Percentiles rank a stretch among this genome's conserved stretches.
These are phyloP conservation scores for Olyra latifolia DNA, from an alignment of 176 grass and related monocot species.

Conservation along the genomic window DNA sequence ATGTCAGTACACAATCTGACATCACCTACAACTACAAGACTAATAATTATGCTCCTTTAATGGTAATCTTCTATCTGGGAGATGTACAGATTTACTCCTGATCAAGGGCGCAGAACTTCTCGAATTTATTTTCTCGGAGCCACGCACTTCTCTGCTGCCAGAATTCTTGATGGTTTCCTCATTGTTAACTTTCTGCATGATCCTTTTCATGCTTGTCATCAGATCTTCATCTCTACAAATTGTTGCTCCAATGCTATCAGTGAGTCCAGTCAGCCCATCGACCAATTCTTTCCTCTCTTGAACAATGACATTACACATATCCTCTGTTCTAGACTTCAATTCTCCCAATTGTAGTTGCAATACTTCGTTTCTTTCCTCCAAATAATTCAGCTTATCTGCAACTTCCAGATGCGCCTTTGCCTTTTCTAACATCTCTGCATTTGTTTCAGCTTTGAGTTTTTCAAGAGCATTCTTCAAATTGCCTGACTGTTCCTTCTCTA, in stretches of 20 bases:
- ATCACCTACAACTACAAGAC: constrained; percentile 16
- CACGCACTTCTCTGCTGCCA: constrained; percentile 14
- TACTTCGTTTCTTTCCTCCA: constrained; percentile 41
- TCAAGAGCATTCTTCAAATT: constrained; percentile 45
- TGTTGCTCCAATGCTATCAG: constrained; percentile 37
- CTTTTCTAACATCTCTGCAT: constrained; percentile 41
- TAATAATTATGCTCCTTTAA: constrained; percentile 71
- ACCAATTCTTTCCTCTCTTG: constrained; percentile 52
- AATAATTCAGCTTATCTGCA: constrained; percentile 34
- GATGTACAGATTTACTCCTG: constrained; percentile 49
- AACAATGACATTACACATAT: constrained; percentile 13
- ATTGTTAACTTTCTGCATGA: constrained; percentile 46
- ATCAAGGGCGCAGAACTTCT: constrained; percentile 4
- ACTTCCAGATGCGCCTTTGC: constrained; percentile 43
- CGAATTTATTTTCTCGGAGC: constrained; percentile 23
- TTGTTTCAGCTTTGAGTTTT: constrained; percentile 45
- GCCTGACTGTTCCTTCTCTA: constrained; percentile 39
- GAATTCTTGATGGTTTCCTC: constrained; percentile 17
- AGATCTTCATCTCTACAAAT: constrained; percentile 44
- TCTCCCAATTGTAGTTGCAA: constrained; percentile 44
- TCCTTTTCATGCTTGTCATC: constrained; percentile 40
- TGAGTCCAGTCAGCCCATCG: constrained; percentile 41
- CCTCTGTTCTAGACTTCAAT: constrained; percentile 37
- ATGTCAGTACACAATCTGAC: constrained; percentile 36
- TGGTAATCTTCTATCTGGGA: constrained; percentile 52